Evolutionary conservation across 345 rosid genomes (phyloP).

Genomic region (Heritiera fomes): DNA sequence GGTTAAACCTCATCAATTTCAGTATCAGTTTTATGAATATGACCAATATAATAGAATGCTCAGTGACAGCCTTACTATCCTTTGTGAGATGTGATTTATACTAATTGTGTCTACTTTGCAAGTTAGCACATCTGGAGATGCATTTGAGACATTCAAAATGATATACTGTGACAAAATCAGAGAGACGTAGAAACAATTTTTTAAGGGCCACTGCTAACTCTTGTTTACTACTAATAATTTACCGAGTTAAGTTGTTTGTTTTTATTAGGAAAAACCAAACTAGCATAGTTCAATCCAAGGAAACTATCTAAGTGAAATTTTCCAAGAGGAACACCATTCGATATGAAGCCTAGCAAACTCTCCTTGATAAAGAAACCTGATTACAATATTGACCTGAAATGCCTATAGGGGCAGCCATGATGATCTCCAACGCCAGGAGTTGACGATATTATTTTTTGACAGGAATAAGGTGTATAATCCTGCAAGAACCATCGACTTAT

Average conservation of each 20-base stretch:
- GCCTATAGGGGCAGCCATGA: slow-evolving; percentile 94
- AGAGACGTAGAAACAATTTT: background rate
- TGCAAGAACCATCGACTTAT: slow-evolving; percentile 33
- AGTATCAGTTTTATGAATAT: background rate
- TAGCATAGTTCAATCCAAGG: background rate
- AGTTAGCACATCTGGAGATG: background rate
- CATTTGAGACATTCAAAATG: background rate
- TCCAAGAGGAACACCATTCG: background rate
- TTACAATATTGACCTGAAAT: slow-evolving; percentile 63
- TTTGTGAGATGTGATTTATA: background rate
- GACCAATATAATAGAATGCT: background rate
- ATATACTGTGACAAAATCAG: background rate
- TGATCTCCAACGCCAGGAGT: slow-evolving; percentile 89
- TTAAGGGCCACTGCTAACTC: background rate
- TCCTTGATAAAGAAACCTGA: background rate
- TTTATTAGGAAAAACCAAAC: no score
- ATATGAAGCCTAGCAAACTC: background rate
- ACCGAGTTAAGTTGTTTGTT: background rate
- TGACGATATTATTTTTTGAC: slow-evolving; percentile 74
- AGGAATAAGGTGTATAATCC: slow-evolving; percentile 97
- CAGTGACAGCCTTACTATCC: background rate
- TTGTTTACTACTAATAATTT: background rate
- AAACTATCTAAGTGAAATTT: background rate
- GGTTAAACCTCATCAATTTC: background rate
- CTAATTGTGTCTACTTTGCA: background rate